Conservation (phyloP, 139 green algal species). For the Nannochloris sp. region DNA sequence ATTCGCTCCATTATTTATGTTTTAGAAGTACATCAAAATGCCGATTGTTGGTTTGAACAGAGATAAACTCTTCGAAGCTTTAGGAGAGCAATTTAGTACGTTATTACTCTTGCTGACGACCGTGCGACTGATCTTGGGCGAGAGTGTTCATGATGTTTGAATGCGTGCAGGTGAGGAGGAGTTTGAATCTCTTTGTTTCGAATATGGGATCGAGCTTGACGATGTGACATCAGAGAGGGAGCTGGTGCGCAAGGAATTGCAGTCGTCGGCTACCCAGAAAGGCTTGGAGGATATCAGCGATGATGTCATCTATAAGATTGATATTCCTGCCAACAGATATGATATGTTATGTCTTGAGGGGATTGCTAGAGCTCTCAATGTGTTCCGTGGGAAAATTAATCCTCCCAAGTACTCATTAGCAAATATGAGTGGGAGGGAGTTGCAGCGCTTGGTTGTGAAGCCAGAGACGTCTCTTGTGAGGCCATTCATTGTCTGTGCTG, state of each 20-base stretch:
- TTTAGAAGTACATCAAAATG: conserved; percentile 42
- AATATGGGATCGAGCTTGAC: conserved; percentile 98
- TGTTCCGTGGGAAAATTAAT: conserved; percentile 71
- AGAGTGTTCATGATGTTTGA: not conserved
- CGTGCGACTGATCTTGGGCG: not conserved
- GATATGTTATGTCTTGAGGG: conserved; percentile 99
- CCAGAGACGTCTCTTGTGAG: conserved; percentile 88
- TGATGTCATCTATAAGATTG: conserved; percentile 98
- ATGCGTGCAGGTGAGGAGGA: conserved; percentile 81
- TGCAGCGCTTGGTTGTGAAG: conserved; percentile 61
- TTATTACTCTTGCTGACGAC: not conserved
- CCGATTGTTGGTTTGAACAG: conserved; percentile 80
- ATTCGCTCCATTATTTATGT: too few species aligned
- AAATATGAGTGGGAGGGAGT: conserved; percentile 49
- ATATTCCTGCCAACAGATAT: conserved; percentile 99
- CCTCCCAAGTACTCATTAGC: conserved; percentile 66
- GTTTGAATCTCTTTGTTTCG: conserved; percentile 97
- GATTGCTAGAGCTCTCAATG: conserved; percentile 89
- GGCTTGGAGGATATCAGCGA: conserved; percentile 42
- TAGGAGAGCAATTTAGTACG: conserved; percentile 84
- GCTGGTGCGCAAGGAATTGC: conserved; percentile 82
- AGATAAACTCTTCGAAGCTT: conserved; percentile 79
- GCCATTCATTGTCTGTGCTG: conserved; percentile 89
- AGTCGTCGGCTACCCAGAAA: conserved; percentile 2
- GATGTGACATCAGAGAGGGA: conserved; percentile 94